Percentiles rank a stretch among this genome's conserved stretches.
Evolutionary conservation across 2,329 filamentous ascomycete species (phyloP).

Genomic region (Sporothrix dimorphospora): DNA sequence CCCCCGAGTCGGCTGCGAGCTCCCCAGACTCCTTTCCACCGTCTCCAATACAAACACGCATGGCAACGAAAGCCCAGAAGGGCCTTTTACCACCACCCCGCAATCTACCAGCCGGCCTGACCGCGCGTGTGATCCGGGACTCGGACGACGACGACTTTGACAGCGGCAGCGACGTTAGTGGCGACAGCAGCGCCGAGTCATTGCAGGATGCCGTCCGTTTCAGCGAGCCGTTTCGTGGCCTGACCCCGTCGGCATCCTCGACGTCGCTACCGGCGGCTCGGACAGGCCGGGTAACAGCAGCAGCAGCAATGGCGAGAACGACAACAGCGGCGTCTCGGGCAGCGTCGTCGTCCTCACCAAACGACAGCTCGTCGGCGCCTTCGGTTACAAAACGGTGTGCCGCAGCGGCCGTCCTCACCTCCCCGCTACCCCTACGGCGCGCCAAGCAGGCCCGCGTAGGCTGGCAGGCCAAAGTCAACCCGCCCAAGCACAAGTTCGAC

Average conservation of each 20-base stretch:
- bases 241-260: background rate
- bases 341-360: constrained; percentile 14
- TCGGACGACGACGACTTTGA: constrained; percentile 28
- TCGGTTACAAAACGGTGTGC: constrained; percentile 31
- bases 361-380: constrained; percentile 22
- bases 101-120: too few species aligned
- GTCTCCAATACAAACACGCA: constrained; percentile 2
- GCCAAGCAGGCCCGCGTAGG: constrained; percentile 29
- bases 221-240: constrained; percentile 1
- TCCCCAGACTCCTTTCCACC: constrained; percentile 29
- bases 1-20: constrained; percentile 4
- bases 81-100: background rate
- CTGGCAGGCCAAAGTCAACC: constrained; percentile 37
- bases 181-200: constrained; percentile 23
- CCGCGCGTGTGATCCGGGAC: constrained; percentile 23
- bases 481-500: constrained; percentile 64
- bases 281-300: background rate
- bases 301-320: background rate
- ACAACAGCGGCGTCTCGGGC: background rate
- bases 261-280: background rate
- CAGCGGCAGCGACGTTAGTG: constrained; percentile 13
- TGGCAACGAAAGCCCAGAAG: background rate
- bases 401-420: constrained; percentile 33
- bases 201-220: constrained; percentile 18
- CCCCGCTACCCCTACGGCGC: constrained; percentile 51